Conservation (phyloP, 2,329 filamentous ascomycete genomes). For the Fusarium fracticaudum region DNA sequence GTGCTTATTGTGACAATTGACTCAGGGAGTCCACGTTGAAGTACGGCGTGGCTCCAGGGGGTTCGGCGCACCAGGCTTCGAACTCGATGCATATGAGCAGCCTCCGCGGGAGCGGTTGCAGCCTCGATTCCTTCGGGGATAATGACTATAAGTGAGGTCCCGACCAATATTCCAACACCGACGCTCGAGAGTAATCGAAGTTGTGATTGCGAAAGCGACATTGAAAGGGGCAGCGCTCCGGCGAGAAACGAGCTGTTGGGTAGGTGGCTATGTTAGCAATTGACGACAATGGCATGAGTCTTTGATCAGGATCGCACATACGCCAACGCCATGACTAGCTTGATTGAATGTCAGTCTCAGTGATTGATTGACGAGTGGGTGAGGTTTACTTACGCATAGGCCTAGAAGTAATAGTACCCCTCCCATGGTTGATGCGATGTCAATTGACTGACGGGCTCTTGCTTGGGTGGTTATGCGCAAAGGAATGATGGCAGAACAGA, state of each 20-base stretch:
- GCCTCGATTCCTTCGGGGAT: conserved; percentile 97
- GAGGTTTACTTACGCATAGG: conserved; percentile 51
- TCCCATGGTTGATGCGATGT: conserved; percentile 47
- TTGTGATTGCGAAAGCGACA: conserved; percentile 87
- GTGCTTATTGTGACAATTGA: conserved; percentile 35
- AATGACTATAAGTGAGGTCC: conserved; percentile 95
- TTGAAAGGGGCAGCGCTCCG: conserved; percentile 88
- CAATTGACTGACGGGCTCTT: conserved; percentile 4
- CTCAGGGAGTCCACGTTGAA: conserved; percentile 40
- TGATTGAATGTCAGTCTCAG: conserved; percentile 35
- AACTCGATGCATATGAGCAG: conserved; percentile 50
- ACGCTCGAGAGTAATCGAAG: conserved; percentile 90
- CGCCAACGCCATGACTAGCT: conserved; percentile 69
- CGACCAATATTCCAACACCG: conserved; percentile 92
- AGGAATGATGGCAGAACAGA: conserved; percentile 11
- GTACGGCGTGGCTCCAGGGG: conserved; percentile 43
- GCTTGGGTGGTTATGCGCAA: conserved; percentile 18
- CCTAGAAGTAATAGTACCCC: conserved; percentile 53
- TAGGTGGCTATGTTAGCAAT: conserved; percentile 29
- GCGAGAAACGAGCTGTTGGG: conserved; percentile 85
- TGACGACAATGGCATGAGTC: conserved; percentile 27
- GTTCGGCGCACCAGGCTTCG: conserved; percentile 47
- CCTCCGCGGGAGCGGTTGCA: conserved; percentile 69
- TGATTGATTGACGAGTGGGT: neutral
- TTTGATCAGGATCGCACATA: conserved; percentile 49